Conservation (phyloP, 306 rosid genomes). For the Ammopiptanthus mongolicus region DNA sequence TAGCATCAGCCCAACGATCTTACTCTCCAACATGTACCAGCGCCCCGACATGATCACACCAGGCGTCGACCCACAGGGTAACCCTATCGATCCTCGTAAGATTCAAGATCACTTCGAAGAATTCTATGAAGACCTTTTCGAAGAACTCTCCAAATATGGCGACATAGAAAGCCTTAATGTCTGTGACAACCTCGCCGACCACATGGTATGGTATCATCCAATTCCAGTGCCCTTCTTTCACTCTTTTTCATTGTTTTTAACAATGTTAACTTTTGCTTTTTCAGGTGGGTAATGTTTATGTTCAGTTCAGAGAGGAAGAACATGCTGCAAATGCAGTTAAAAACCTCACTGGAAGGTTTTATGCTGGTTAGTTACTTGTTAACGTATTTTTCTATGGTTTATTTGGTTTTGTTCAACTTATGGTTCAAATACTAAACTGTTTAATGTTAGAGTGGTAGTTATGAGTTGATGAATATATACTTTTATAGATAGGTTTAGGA, state of each 20-base stretch:
- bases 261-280: neutral
- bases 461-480: neutral
- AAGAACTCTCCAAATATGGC: conserved; percentile 60
- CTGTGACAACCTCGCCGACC: conserved; percentile 73
- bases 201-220: conserved; percentile 61
- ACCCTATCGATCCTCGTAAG: conserved; percentile 52
- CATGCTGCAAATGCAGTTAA: conserved; percentile 55
- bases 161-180: conserved; percentile 65
- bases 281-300: conserved; percentile 76
- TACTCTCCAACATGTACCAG: conserved; percentile 76
- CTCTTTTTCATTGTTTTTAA: no score
- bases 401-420: neutral
- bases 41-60: conserved; percentile 74
- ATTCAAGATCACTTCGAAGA: conserved; percentile 67
- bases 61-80: conserved; percentile 59
- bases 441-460: neutral
- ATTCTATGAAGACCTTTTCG: conserved; percentile 67
- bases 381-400: neutral
- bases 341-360: conserved; percentile 59
- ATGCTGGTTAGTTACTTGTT: conserved; percentile 49
- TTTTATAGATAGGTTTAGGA: neutral
- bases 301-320: conserved; percentile 69
- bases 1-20: conserved; percentile 58
- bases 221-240: neutral
- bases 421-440: neutral